Evolutionary conservation across 140 eudicot genomes (phyloP), one percentile per base, ranked within the genome.

Genomic region (Cichorium intybus): DNA sequence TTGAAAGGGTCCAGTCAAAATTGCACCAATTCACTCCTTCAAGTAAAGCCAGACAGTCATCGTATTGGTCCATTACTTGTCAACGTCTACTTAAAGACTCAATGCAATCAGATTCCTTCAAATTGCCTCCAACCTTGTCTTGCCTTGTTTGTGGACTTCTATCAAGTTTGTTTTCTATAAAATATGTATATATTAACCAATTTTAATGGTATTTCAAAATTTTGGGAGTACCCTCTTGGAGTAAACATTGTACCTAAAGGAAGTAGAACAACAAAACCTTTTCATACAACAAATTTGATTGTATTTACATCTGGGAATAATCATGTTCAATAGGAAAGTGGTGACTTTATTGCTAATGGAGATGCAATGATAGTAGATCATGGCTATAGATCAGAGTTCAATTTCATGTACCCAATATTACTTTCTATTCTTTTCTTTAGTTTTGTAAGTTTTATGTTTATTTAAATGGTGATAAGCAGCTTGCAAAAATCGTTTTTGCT

Each of bases 341-440:
- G 71, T 61, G 2, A 37, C 51, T 85, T 79, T 80, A 68, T 85
- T 73, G 87, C 87, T 61, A 71, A 75, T 45, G 99, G 95, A 56
- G 99, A 93, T 75, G 99, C 97, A 56, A 70, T 93, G 71, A 85
- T 93, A 68, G 66, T 93, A 27, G 99, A 93, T 77, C 99, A 97
- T 53, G 99, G 99, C 17, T 93, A 97, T 78, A 83, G 61, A 34
- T 78, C 91, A 47, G 80, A 75, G 61, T 73, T 75, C 54, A 86
- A 79, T 46, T 47, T 21, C 46, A 23, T 51, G 58, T n/a, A 33
- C 24, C 10, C 34, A 55, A 5, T 60, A 59, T 24, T 60, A 52
- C 23, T 45, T 67, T n/a, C n/a, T n/a, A n/a, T n/a, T n/a, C n/a
- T n/a, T n/a, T n/a, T n/a, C n/a, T n/a, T n/a, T n/a, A n/a, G n/a